Evolutionary conservation across 169 alveolate species (phyloP), one percentile per base, ranked within the genome.

Genomic region (Miamiensis avidus): DNA sequence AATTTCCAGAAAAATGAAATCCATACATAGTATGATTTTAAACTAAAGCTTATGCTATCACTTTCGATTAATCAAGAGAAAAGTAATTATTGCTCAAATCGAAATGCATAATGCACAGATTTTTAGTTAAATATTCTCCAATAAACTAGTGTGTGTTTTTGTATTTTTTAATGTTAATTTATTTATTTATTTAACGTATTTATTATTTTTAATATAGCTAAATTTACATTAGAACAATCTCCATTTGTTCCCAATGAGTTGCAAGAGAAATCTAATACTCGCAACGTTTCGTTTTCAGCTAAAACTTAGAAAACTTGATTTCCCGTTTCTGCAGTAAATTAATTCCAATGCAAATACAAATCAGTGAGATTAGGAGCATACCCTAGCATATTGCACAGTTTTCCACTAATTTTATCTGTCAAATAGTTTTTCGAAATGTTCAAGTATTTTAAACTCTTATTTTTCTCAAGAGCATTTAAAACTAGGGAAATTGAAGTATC

Each of bases 301-400:
- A 86, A 76, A 1, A 76, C 82, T 76, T 49, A n/a, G 29, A 73
- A 85, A 65, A 85, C 28, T 28, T 27, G 27, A 65, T 69, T 79
- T 31, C 89, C 90, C 25, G 87, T 83, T 1, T 34, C 29, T n/a
- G 74, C 73, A 64, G 81, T 83, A 26, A 86, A 49, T 75, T 79
- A 29, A 86, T 86, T 86, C 90, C 90, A 86, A 65, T 86, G 90
- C 75, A 86, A 76, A 65, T 86, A 86, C 6, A 86, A 28, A 69
- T 86, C 90, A 27, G 65, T 75, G 0, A 86, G 65, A 29, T 78
- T 73, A 72, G 34, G 49, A 31, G 72, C 84, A 29, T 74, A 34
- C 29, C 64, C 34, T 25, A 86, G 33, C 33, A 86, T 33, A 0
- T 26, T 11, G 29, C 73, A 76, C 11, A 86, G 74, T 20, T 86